Evolutionary conservation across 371 early-diverging fungal species (phyloP).

Genomic region (Gilbertella persicaria): DNA sequence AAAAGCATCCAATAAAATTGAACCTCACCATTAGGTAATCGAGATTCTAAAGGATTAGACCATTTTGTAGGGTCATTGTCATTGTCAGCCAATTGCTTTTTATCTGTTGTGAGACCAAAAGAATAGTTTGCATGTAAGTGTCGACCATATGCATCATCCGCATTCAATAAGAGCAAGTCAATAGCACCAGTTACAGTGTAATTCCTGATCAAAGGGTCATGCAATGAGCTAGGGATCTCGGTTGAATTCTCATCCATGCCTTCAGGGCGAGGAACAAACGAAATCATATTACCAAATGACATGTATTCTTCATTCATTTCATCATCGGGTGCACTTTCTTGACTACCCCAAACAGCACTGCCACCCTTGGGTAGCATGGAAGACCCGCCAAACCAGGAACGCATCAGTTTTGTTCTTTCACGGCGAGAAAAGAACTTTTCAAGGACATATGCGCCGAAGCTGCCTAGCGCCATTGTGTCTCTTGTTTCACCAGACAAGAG

Average conservation of each 20-base stretch:
- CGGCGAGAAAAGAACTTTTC: conserved; percentile 85
- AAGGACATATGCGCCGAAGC: conserved; percentile 75
- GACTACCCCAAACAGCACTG: conserved; percentile 78
- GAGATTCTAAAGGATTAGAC: conserved; percentile 86
- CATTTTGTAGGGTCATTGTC: conserved; percentile 67
- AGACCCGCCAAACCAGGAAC: conserved; percentile 83
- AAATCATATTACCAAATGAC: conserved; percentile 45
- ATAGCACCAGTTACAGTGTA: conserved; percentile 61
- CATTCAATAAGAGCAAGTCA: conserved; percentile 52
- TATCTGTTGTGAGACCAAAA: conserved; percentile 63
- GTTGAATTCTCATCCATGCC: conserved; percentile 17
- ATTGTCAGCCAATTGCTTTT: conserved; percentile 52
- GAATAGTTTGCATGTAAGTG: conserved; percentile 65
- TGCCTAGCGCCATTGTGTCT: conserved; percentile 85
- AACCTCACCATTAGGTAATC: conserved; percentile 69
- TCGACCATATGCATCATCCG: conserved; percentile 50
- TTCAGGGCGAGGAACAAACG: conserved; percentile 31
- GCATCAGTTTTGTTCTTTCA: conserved; percentile 78
- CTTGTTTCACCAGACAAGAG: conserved; percentile 83
- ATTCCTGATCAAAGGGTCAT: conserved; percentile 27
- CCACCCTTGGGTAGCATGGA: conserved; percentile 91
- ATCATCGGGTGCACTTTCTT: conserved; percentile 69
- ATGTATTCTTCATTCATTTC: conserved; percentile 22
- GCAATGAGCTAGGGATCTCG: conserved; percentile 4
- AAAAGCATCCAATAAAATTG: not conserved